Evolutionary conservation across 2,329 filamentous ascomycete genomes (phyloP), one percentile per base, ranked within the genome.

Genomic region (Colletotrichum plurivorum): DNA sequence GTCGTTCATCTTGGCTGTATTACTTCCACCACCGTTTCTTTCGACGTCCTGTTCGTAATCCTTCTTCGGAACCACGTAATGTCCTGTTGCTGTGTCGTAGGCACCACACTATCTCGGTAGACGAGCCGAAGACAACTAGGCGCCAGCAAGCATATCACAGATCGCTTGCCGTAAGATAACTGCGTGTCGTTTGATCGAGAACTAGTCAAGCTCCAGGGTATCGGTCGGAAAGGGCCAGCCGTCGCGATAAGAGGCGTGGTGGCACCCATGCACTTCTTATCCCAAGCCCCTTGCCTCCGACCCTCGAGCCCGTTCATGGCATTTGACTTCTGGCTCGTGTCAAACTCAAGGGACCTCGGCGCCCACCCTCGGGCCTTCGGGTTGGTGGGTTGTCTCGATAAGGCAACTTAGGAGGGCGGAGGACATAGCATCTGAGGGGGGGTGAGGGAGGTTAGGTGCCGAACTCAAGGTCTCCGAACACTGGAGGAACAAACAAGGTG

Each of bases 201-300:
- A 4, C 55, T 20, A n/a, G 20, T 36, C 22, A 25, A 31, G 18
- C 22, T 8, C 15, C 18, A 27, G 20, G 45, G 25, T 59, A 22
- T 5, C 27, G 48, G 7, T 13, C n/a, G 3, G 22, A 25, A 4
- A 12, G 16, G 8, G 8, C 10, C 13, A 5, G 3, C 0, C 39
- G 3, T 1, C 1, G 0, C 1, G 3, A 0, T 0, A 0, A 45
- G 18, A 20, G 22, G 2, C n/a, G 36, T 20, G 27, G 67, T 18
- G 62, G 67, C 56, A 67, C 67, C 62, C 55, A 61, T 69, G 55
- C 66, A 69, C 43, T 67, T 66, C 56, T 69, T 66, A 69, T 69
- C 22, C 45, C 31, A 36, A 48, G 43, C 16, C 18, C 51, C 31
- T 55, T 39, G 46, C 45, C 54, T 57, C 49, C 20, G 49, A n/a